Conservation (phyloP, 352 stramenopile genomes). For the Pythium folliculosum region DNA sequence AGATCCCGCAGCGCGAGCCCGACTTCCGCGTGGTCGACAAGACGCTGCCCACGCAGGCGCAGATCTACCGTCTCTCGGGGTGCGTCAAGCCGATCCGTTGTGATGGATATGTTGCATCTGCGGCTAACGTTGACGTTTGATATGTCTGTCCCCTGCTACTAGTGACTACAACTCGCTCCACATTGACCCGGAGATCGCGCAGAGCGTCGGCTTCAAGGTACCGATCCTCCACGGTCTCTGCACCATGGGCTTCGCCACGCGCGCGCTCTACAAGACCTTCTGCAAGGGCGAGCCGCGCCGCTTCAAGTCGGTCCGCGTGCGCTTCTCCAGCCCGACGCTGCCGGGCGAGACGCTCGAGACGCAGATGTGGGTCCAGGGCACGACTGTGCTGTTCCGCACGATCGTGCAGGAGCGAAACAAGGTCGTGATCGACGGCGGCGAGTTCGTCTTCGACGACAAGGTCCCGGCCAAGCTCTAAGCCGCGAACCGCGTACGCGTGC, state of each 20-base stretch:
- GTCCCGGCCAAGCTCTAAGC: slow-evolving; percentile 30
- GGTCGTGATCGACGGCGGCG: slow-evolving; percentile 76
- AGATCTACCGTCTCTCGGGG: slow-evolving; percentile 94
- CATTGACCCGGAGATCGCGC: slow-evolving; percentile 85
- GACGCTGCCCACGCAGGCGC: slow-evolving; percentile 72
- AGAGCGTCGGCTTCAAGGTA: slow-evolving; percentile 72
- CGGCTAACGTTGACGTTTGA: slow-evolving; percentile 3
- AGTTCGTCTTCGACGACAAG: slow-evolving; percentile 65
- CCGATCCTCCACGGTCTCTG: slow-evolving; percentile 95
- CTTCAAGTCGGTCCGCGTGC: slow-evolving; percentile 88
- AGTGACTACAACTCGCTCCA: slow-evolving; percentile 96
- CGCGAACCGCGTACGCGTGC: too few relatives aligned
- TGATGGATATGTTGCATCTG: background rate
- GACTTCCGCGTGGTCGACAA: slow-evolving; percentile 67
- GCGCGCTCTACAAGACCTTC: slow-evolving; percentile 80
- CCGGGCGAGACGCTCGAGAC: slow-evolving; percentile 89
- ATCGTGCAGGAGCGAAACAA: slow-evolving; percentile 74
- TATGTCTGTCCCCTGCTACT: background rate
- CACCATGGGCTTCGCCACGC: slow-evolving; percentile 87
- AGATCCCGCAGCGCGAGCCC: slow-evolving; percentile 71
- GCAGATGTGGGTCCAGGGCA: slow-evolving; percentile 69
- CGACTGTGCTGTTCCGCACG: slow-evolving; percentile 71
- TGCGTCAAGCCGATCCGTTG: slow-evolving; percentile 21
- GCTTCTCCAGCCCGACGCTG: slow-evolving; percentile 86
- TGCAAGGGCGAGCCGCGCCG: slow-evolving; percentile 60